phyloP scores from a whole-genome alignment of 768 basidiomycete genomes.

The Lactifluus piperatus region DNA sequence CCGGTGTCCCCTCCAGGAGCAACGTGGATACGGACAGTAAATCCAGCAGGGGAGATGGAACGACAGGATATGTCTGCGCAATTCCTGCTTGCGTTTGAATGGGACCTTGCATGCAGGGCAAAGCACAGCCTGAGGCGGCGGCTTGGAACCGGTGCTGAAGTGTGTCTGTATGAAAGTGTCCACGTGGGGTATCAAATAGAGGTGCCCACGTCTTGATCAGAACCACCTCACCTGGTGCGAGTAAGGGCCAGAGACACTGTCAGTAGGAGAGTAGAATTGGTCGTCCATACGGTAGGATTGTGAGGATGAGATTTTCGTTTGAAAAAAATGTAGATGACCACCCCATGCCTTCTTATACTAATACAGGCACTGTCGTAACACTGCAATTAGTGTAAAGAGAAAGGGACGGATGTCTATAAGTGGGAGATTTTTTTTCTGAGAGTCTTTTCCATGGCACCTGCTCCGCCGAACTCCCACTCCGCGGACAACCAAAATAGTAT shows the following conservation, averaged over 20 bases:
- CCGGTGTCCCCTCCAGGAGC: neutral
- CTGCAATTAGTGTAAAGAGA: no score
- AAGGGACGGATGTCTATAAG: no score
- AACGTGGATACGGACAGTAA: neutral
- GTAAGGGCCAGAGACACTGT: neutral
- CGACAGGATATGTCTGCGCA: neutral
- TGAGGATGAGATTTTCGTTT: no score
- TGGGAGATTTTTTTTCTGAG: no score
- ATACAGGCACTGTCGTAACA: no score
- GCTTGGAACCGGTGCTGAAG: neutral
- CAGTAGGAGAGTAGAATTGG: neutral
- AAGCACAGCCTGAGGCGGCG: neutral
- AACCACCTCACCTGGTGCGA: neutral
- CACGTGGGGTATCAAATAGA: neutral
- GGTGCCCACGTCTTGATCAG: neutral
- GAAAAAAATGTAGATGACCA: no score
- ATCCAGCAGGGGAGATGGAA: neutral
- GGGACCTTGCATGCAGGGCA: neutral
- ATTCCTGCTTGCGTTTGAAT: neutral
- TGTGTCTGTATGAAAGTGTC: neutral
- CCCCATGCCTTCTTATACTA: no score
- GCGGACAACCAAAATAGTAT: no score
- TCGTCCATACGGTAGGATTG: neutral
- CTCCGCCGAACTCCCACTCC: no score
- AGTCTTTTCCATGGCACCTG: no score